Percentiles rank a stretch among this genome's conserved stretches.
Evolutionary conservation across 345 rosid species (phyloP).

Genomic region (Anastatica hierochuntica): DNA sequence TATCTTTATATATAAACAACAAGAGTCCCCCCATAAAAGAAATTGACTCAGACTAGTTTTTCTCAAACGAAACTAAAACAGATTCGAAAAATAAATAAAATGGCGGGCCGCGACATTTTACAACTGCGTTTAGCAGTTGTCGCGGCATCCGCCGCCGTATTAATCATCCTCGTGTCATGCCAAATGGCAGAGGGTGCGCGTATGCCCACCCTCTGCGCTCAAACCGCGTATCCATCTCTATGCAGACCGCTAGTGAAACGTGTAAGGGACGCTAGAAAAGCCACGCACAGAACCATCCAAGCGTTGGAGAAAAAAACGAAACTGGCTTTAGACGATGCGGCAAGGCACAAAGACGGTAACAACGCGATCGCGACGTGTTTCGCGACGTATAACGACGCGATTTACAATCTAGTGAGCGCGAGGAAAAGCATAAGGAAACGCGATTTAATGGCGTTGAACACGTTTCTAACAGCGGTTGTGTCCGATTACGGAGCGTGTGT

Average conservation of each 20-base stretch:
- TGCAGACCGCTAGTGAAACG: constrained; percentile 15
- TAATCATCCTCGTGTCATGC: neutral
- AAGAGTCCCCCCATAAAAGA: too few relatives aligned
- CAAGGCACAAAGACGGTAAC: constrained; percentile 9
- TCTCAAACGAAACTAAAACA: too few relatives aligned
- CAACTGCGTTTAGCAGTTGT: constrained; percentile 14
- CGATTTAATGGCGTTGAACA: neutral
- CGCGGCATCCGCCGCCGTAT: constrained; percentile 21
- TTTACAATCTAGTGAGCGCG: constrained; percentile 10
- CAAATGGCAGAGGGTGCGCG: constrained; percentile 15
- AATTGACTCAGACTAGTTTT: too few relatives aligned
- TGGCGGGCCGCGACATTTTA: constrained; percentile 26
- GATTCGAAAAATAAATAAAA: constrained; percentile 8
- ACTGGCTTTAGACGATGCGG: constrained; percentile 2
- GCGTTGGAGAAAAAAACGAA: constrained; percentile 14
- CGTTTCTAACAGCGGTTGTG: constrained; percentile 13
- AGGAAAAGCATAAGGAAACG: constrained; percentile 24
- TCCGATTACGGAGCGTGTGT: constrained; percentile 25
- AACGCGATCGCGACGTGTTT: constrained; percentile 15
- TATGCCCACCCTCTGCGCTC: constrained; percentile 14
- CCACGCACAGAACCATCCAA: constrained; percentile 20
- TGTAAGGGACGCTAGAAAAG: constrained; percentile 9
- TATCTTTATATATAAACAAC: too few relatives aligned
- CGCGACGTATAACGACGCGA: constrained; percentile 14
- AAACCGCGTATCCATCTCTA: constrained; percentile 21